Conservation (phyloP, 495 filamentous ascomycete genomes). For the Paragyromitra xinjiangensis region DNA sequence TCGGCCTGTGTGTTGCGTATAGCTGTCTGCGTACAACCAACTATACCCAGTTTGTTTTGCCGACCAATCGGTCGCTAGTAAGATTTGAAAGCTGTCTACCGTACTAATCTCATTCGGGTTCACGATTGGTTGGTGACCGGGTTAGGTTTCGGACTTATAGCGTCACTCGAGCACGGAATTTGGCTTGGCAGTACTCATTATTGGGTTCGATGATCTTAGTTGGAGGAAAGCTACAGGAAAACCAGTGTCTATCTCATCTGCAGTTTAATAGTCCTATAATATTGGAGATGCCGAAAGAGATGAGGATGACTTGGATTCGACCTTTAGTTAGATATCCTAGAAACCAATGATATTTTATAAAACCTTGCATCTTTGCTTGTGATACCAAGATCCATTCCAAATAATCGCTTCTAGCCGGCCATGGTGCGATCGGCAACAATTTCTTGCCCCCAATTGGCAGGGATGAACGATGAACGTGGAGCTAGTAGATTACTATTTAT, state of each 20-base stretch:
- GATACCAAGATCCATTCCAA: neutral
- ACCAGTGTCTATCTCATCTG: neutral
- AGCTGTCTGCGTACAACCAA: neutral
- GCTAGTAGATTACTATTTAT: neutral
- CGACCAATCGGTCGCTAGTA: neutral
- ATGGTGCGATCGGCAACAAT: neutral
- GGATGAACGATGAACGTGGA: neutral
- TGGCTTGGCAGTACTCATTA: constrained; percentile 10
- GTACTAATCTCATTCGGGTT: constrained; percentile 13
- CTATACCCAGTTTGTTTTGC: neutral
- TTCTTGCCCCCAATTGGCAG: too few relatives aligned
- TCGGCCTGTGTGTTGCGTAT: too few relatives aligned
- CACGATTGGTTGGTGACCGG: neutral
- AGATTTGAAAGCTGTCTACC: constrained; percentile 10
- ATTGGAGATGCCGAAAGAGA: neutral
- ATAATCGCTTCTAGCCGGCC: neutral
- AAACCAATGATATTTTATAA: neutral
- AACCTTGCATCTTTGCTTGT: neutral
- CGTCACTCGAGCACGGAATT: constrained; percentile 5
- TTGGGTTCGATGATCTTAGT: neutral
- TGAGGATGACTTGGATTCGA: neutral
- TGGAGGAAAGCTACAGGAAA: neutral
- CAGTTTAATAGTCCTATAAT: neutral
- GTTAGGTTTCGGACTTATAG: constrained; percentile 22
- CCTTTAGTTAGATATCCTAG: neutral